A percentile compares a stretch with the other conserved stretches of the same genome.
Evolutionary conservation across 2,329 filamentous ascomycete species (phyloP).

Genomic region (Claviceps fusiformis): DNA sequence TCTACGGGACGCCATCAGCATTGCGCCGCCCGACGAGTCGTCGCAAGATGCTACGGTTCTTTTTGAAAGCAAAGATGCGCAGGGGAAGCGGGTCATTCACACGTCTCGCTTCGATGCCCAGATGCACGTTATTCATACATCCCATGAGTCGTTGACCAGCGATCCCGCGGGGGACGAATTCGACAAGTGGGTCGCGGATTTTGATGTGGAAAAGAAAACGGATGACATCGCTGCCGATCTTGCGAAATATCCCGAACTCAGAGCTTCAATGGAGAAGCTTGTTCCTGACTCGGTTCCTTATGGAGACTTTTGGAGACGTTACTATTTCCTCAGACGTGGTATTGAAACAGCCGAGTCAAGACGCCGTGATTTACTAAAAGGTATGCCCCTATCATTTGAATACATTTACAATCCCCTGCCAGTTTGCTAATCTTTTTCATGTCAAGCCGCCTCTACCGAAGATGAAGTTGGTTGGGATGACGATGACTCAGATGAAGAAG

Average conservation of each 20-base stretch:
- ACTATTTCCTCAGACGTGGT: conserved; percentile 87
- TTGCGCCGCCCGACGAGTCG: conserved; percentile 52
- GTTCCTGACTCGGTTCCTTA: conserved; percentile 93
- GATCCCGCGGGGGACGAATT: conserved; percentile 69
- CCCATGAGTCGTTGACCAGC: conserved; percentile 64
- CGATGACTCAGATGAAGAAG: conserved; percentile 44
- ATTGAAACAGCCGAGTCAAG: conserved; percentile 87
- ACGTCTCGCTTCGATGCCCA: conserved; percentile 91
- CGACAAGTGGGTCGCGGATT: conserved; percentile 55
- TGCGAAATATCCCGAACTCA: conserved; percentile 73
- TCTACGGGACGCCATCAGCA: conserved; percentile 76
- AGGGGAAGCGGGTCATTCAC: conserved; percentile 87
- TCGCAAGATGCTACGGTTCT: conserved; percentile 50
- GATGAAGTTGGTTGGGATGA: conserved; percentile 63
- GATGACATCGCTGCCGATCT: conserved; percentile 69
- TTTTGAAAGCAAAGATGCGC: conserved; percentile 86
- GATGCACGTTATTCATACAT: conserved; percentile 86
- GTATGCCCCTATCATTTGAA: conserved; percentile 28
- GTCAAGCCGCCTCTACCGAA: conserved; percentile 51
- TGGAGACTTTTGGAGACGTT: conserved; percentile 78
- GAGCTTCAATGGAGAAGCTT: conserved; percentile 82
- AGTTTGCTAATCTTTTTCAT: conserved; percentile 6
- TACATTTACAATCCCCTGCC: background rate
- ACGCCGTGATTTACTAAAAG: conserved; percentile 79
- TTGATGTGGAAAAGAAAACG: conserved; percentile 75